phyloP scores from a whole-genome alignment of 225 moss, liverwort and hornwort genomes.

The Antitrichia curtipendula region DNA sequence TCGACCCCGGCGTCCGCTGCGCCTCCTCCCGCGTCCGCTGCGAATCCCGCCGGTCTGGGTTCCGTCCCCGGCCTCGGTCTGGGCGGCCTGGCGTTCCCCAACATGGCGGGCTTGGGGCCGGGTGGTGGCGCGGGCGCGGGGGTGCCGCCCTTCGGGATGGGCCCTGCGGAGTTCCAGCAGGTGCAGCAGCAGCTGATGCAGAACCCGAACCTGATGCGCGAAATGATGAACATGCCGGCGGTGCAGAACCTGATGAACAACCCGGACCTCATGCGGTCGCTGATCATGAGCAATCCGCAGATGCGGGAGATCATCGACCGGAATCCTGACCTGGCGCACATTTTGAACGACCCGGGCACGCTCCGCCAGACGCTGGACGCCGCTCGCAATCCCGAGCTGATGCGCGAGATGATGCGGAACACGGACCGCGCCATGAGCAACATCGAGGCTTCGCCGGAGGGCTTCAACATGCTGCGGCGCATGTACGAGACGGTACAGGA shows the following conservation, averaged over 20 bases:
- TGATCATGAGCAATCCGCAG: conserved; percentile 99
- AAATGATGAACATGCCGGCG: conserved; percentile 99
- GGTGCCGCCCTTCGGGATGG: conserved; percentile 65
- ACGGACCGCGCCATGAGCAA: conserved; percentile 99
- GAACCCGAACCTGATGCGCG: conserved; percentile 93
- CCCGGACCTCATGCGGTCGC: conserved; percentile 86
- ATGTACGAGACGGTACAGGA: conserved; percentile 99
- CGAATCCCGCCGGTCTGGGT: conserved; percentile 37
- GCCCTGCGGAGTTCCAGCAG: conserved; percentile 86
- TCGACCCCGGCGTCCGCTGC: conserved; percentile 16
- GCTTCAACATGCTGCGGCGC: conserved; percentile 97
- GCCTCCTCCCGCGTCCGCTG: neutral
- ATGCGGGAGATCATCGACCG: conserved; percentile 97
- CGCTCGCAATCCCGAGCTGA: conserved; percentile 93
- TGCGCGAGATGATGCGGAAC: conserved; percentile 99
- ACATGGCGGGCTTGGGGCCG: conserved; percentile 28
- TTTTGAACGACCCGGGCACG: conserved; percentile 94
- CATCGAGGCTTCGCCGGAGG: conserved; percentile 98
- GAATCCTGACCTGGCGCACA: conserved; percentile 92
- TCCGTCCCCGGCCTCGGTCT: conserved; percentile 48
- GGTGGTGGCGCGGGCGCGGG: conserved; percentile 21
- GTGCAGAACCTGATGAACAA: conserved; percentile 99
- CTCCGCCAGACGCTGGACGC: conserved; percentile 94
- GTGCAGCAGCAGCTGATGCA: conserved; percentile 99
- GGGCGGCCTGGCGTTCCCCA: conserved; percentile 59